Conservation (phyloP, 805 yeast genomes). For the Ogataea haglerorum region DNA sequence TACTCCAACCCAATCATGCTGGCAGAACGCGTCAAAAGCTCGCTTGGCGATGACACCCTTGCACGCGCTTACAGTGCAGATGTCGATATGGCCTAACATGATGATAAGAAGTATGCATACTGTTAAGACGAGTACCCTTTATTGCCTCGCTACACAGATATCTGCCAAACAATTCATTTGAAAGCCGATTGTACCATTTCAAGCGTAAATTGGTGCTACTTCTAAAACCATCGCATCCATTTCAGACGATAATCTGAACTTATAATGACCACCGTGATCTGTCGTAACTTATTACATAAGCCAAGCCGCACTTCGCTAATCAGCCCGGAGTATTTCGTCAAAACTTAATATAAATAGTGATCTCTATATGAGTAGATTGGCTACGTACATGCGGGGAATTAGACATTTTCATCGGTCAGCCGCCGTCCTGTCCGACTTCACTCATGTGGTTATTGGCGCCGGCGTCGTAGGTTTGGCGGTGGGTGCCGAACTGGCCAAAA, state of each 20-base stretch:
- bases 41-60: slow-evolving; percentile 25
- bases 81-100: slow-evolving; percentile 7
- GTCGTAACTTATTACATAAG: too few relatives aligned
- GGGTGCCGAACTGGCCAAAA: slow-evolving; percentile 60
- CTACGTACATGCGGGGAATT: neutral
- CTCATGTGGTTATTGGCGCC: slow-evolving; percentile 58
- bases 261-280: too few relatives aligned
- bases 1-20: slow-evolving; percentile 29
- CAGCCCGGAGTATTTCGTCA: too few relatives aligned
- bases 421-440: slow-evolving; percentile 3
- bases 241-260: too few relatives aligned
- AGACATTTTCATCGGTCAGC: slow-evolving; percentile 4
- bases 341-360: neutral
- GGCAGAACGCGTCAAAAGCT: slow-evolving; percentile 24
- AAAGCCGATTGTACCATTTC: too few relatives aligned
- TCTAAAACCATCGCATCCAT: too few relatives aligned
- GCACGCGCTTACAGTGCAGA: slow-evolving; percentile 15
- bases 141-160: too few relatives aligned
- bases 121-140: too few relatives aligned
- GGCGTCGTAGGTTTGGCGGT: slow-evolving; percentile 83
- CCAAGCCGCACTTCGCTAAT: too few relatives aligned
- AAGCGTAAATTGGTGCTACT: too few relatives aligned
- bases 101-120: too few relatives aligned
- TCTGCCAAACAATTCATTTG: too few relatives aligned
- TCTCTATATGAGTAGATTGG: neutral